phyloP scores from a whole-genome alignment of 2,329 filamentous ascomycete species.

The Clonostachys chloroleuca region DNA sequence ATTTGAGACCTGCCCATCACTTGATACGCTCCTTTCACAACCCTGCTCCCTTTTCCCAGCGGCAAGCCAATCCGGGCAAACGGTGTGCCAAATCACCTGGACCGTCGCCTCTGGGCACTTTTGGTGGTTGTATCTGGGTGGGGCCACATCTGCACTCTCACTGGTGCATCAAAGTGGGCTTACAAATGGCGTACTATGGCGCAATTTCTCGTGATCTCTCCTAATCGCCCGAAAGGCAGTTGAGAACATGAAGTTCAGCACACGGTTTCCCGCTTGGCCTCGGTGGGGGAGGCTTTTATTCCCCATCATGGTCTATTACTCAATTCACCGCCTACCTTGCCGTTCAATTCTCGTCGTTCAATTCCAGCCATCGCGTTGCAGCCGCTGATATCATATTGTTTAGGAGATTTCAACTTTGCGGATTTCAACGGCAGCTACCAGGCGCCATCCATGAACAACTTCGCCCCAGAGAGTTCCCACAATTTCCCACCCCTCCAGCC shows the following conservation, averaged over 20 bases:
- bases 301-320: background rate
- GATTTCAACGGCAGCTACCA: conserved; percentile 48
- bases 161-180: conserved; percentile 16
- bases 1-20: background rate
- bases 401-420: conserved; percentile 54
- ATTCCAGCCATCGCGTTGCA: too few species aligned
- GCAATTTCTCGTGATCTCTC: conserved; percentile 57
- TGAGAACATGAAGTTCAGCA: background rate
- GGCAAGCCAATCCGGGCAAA: too few species aligned
- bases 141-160: conserved; percentile 1
- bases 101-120: background rate
- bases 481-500: conserved; percentile 50
- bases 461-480: conserved; percentile 21
- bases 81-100: too few species aligned
- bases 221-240: conserved; percentile 1
- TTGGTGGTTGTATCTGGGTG: conserved; percentile 1
- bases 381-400: too few species aligned
- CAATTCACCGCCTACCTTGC: background rate
- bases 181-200: conserved; percentile 48
- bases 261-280: background rate
- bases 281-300: background rate
- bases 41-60: background rate
- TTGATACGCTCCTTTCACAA: background rate
- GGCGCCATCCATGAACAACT: conserved; percentile 39
- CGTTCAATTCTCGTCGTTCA: too few species aligned